Base-by-base conservation (phyloP, 805 yeast species). In the Lachancea fermentati region DNA sequence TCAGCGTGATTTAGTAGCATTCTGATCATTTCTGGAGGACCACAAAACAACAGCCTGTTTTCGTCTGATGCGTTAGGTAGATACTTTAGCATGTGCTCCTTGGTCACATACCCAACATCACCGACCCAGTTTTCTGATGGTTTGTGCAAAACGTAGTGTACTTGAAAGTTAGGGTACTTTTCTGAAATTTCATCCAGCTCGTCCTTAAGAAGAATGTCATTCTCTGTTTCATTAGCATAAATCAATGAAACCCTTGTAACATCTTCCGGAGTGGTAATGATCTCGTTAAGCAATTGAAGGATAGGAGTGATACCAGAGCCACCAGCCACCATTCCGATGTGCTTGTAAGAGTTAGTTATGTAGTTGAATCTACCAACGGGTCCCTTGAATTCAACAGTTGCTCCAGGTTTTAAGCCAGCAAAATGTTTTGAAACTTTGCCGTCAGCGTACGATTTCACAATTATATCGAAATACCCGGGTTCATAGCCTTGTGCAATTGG, bases 301-400 rank as follows among this genome's bases (percentile, higher is more conserved):
- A 86, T 79, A 29, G 97, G 96, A 6, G 96, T 86, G 47, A 89
- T 81, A 38, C 97, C 95, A 0, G 91, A 78, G 14, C 95, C 95
- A 50, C 93, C 95, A 5, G 89, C 91, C 50, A 85, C 69, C 66
- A 85, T 71, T 14, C 79, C 78, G 42, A 85, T 69, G 44, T 78
- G 75, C 45, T 73, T 73, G 30, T 78, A 81, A 67, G 76, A 73
- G 55, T 81, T 81, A 11, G 67, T 51, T n/a, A 48, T 53, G 57
- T 81, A 81, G 25, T 75, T 60, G 62, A 85, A 76, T 57, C 80
- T 72, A 12, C 94, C 93, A 36, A 83, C 83, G 13, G 93, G 88
- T 1, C 95, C 95, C 59, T 78, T 76, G 54, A 85, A 83, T 46
- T 75, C 74, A 14, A 83, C 84, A 15, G 73, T 69, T 58, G 78